Percentiles rank a stretch among this genome's conserved stretches.
phyloP scores from a whole-genome alignment of 495 filamentous ascomycete genomes.

The Neurospora tetraspora region DNA sequence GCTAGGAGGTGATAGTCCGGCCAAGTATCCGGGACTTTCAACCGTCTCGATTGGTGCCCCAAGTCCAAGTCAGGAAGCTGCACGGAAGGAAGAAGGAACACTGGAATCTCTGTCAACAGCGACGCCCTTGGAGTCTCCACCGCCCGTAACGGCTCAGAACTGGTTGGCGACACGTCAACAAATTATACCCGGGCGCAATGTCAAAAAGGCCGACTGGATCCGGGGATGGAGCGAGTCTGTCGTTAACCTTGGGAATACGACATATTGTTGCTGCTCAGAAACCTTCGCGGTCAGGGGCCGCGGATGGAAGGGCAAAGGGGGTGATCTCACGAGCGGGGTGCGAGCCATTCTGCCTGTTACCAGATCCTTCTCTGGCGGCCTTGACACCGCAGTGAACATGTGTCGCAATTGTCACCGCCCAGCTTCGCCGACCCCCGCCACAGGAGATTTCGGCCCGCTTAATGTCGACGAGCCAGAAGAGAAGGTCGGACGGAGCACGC shows the following conservation, averaged over 20 bases:
- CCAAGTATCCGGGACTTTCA: neutral
- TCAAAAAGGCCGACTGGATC: conserved; percentile 26
- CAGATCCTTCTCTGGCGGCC: neutral
- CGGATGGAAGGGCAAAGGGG: conserved; percentile 9
- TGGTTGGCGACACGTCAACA: conserved; percentile 18
- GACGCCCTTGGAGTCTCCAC: neutral
- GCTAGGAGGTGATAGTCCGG: neutral
- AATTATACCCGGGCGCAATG: conserved; percentile 17
- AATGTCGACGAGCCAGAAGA: neutral
- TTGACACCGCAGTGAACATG: conserved; percentile 2
- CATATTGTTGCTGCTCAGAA: conserved; percentile 23
- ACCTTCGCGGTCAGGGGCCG: neutral
- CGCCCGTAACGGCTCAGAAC: conserved; percentile 3
- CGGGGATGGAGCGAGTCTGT: conserved; percentile 24
- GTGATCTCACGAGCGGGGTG: conserved; percentile 8
- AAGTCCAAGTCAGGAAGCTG: neutral
- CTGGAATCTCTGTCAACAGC: neutral
- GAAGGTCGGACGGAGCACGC: neutral
- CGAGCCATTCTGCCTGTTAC: conserved; percentile 7
- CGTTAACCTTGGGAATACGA: conserved; percentile 10
- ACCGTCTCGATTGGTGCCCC: neutral
- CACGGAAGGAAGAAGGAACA: neutral
- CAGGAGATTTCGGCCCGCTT: neutral
- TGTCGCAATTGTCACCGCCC: conserved; percentile 17
- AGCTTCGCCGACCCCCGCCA: conserved; percentile 5